These are phyloP conservation scores for Cercospora zeae-maydis DNA, from an alignment of 2,329 filamentous ascomycete genomes.

Conservation along the genomic window DNA sequence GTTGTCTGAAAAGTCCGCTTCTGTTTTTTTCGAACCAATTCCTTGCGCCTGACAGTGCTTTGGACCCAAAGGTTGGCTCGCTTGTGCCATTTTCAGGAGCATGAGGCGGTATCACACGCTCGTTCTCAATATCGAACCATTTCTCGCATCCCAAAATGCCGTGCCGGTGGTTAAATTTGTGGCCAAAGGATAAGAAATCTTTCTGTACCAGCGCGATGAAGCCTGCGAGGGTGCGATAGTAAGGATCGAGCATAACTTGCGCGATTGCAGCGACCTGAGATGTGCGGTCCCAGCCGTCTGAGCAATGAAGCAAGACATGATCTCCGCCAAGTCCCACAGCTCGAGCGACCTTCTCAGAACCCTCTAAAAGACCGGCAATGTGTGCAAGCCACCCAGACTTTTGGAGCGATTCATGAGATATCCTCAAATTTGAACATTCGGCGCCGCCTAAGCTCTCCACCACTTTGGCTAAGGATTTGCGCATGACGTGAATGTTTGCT, in stretches of 20 bases:
- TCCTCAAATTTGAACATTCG: conserved; percentile 77
- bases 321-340: conserved; percentile 90
- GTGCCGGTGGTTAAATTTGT: conserved; percentile 93
- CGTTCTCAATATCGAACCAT: conserved; percentile 87
- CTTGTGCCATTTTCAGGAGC: conserved; percentile 47
- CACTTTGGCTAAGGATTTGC: conserved; percentile 81
- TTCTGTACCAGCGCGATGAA: conserved; percentile 95
- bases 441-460: conserved; percentile 89
- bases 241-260: conserved; percentile 91
- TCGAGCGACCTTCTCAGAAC: conserved; percentile 76
- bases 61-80: conserved; percentile 51
- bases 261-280: conserved; percentile 88
- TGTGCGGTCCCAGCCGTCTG: conserved; percentile 96
- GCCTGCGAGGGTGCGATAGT: conserved; percentile 88
- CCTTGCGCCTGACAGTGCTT: conserved; percentile 67
- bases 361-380: conserved; percentile 77
- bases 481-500: conserved; percentile 98
- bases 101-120: conserved; percentile 57
- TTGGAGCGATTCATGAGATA: conserved; percentile 73
- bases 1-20: conserved; percentile 32
- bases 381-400: conserved; percentile 92
- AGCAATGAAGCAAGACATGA: conserved; percentile 94
- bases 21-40: conserved; percentile 79
- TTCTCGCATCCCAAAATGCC: conserved; percentile 86
- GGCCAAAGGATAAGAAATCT: conserved; percentile 95